Base-by-base conservation (phyloP, 495 filamentous ascomycete genomes). In the Neurospora sublineolata region DNA sequence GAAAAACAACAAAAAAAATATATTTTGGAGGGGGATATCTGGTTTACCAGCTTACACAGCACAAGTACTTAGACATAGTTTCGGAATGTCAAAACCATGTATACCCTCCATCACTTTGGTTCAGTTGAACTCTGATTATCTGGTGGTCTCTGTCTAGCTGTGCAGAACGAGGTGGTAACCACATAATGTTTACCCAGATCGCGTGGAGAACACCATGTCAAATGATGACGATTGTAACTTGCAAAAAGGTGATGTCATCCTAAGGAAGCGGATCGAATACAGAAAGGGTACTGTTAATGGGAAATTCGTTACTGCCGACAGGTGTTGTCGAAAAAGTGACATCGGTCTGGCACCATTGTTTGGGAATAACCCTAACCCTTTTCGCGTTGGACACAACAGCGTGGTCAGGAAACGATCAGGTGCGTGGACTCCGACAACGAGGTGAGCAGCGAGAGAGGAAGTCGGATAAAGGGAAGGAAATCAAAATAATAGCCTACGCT, bases 61-160 rank as follows among this genome's bases (percentile, higher is more conserved):
- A 44, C 69, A 72, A 69, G 10, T 60, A 39, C 23, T 58, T 40
- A 68, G 70, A 75, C 76, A 75, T 77, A 77, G 76, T 72, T 72
- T 74, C 70, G 70, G 36, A 70, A 72, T 69, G 73, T 75, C 77
- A 72, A 75, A 67, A 58, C 69, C 42, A 70, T 58, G n/a, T 73
- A 68, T 71, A 58, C 52, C 33, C 37, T 73, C 52, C 42, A 38
- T 1, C n/a, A 37, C 3, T 2, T 27, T 64, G 40, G n/a, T 58
- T 64, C 52, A 33, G 27, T 18, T 33, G 27, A 33, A 9, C 52
- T 36, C 27, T 16, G 2, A 8, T 12, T 16, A 64, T 64, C 52
- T 5, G 10, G 46, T 52, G 10, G 46, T 58, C 20, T 27, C 20
- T 64, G 23, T 33, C 52, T 52, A 27, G 27, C 7, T 14, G 14